A percentile compares a stretch with the other conserved stretches of the same genome.
Evolutionary conservation across 805 yeast genomes (phyloP).

Genomic region (Hermanozyma aechmeae): DNA sequence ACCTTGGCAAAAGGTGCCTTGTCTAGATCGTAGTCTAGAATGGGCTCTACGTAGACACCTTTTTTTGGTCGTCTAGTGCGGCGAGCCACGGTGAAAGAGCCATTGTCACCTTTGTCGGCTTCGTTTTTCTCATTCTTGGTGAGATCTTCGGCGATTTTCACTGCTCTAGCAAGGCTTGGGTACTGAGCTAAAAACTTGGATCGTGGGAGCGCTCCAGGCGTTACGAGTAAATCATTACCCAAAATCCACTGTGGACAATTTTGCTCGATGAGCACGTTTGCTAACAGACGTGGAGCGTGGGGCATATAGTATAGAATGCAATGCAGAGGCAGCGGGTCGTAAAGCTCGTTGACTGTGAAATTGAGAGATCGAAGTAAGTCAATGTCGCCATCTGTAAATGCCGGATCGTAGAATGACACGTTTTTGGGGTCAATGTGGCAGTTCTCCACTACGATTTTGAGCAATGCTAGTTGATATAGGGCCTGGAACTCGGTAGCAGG

Average conservation of each 20-base stretch:
- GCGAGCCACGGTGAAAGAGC: conserved; percentile 14
- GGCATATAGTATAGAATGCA: conserved; percentile 52
- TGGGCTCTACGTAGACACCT: conserved; percentile 20
- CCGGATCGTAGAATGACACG: conserved; percentile 59
- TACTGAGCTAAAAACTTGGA: conserved; percentile 33
- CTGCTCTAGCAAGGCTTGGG: conserved; percentile 34
- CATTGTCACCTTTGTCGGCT: conserved; percentile 7
- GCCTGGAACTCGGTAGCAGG: conserved; percentile 53
- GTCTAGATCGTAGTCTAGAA: conserved; percentile 19
- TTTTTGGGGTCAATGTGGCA: conserved; percentile 3
- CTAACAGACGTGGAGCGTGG: conserved; percentile 58
- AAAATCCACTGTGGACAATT: conserved; percentile 31
- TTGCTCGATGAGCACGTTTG: conserved; percentile 28
- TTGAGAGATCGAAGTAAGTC: too few relatives aligned
- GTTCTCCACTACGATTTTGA: conserved; percentile 30
- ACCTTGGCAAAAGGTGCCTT: conserved; percentile 22
- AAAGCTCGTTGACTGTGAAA: too few relatives aligned
- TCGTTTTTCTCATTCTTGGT: background rate
- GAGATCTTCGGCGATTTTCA: conserved; percentile 9
- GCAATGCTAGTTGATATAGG: conserved; percentile 54
- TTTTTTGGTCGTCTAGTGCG: conserved; percentile 12
- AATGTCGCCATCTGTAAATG: conserved; percentile 40
- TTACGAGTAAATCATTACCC: conserved; percentile 44
- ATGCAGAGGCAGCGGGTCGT: background rate
- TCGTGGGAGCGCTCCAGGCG: conserved; percentile 44